These are phyloP conservation scores for Lumnitzera racemosa DNA, from an alignment of 345 rosid genomes.

Conservation along the genomic window DNA sequence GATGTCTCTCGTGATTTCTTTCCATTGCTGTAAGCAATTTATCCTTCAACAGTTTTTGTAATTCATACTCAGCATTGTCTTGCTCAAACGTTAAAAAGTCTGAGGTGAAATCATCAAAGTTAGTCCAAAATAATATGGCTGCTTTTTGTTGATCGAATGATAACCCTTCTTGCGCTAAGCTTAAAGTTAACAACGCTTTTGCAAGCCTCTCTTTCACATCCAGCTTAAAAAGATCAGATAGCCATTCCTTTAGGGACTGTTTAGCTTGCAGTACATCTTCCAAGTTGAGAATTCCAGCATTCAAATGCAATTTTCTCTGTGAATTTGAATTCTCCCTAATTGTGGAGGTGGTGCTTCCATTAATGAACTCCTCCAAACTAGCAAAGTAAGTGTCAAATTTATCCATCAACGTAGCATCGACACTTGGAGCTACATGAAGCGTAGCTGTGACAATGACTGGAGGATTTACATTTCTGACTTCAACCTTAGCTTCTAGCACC, in stretches of 20 bases:
- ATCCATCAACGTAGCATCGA: background rate
- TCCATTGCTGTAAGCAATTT: constrained; percentile 1
- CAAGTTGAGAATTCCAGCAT: background rate
- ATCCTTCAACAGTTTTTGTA: constrained; percentile 6
- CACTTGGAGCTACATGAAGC: too few relatives aligned
- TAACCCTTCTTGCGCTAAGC: constrained; percentile 2
- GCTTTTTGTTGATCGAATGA: constrained; percentile 1
- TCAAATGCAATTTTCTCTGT: background rate
- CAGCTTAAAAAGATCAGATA: constrained; percentile 4
- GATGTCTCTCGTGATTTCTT: constrained; percentile 1
- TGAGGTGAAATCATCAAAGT: constrained; percentile 9
- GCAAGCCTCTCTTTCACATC: background rate
- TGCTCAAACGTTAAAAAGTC: constrained; percentile 6
- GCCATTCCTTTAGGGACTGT: constrained; percentile 5
- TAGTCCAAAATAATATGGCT: background rate
- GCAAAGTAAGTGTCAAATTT: background rate
- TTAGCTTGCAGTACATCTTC: constrained; percentile 10
- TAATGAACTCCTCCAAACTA: constrained; percentile 2
- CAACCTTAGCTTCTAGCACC: constrained; percentile 1
- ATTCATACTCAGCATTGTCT: background rate
- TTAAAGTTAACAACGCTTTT: background rate
- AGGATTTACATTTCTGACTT: too few relatives aligned
- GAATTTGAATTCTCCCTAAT: background rate
- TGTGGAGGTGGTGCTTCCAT: background rate
- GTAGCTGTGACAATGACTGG: too few relatives aligned